These are phyloP conservation scores for Gossypium trilobum DNA, from an alignment of 441 rosid species.

Conservation along the genomic window DNA sequence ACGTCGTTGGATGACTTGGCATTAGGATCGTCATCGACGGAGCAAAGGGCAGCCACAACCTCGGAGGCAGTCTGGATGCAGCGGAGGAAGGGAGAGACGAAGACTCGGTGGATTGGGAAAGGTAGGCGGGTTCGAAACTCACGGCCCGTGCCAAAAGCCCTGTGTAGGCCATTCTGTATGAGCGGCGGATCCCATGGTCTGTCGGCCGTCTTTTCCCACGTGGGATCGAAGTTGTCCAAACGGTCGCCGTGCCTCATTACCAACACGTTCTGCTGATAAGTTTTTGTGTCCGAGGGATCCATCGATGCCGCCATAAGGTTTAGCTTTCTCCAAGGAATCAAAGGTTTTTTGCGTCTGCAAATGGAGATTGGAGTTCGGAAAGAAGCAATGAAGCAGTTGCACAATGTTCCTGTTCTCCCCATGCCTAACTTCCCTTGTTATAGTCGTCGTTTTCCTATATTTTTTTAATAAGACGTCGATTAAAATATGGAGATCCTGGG, in stretches of 20 bases:
- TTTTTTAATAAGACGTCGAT: neutral
- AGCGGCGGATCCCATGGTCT: conserved; percentile 87
- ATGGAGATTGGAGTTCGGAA: neutral
- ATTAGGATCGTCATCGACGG: conserved; percentile 26
- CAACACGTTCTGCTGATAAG: conserved; percentile 45
- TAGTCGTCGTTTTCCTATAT: neutral
- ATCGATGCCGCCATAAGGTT: neutral
- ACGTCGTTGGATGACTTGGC: conserved; percentile 31
- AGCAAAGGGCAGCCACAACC: conserved; percentile 53
- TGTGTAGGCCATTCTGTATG: conserved; percentile 30
- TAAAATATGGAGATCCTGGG: too few species aligned
- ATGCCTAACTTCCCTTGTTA: neutral
- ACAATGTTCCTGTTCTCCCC: neutral
- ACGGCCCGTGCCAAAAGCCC: conserved; percentile 51
- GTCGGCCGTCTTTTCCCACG: conserved; percentile 47
- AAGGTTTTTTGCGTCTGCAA: neutral
- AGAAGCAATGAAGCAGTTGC: neutral
- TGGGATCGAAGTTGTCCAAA: conserved; percentile 49
- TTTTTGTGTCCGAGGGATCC: conserved; percentile 1
- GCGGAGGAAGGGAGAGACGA: conserved; percentile 82
- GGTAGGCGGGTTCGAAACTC: conserved; percentile 28
- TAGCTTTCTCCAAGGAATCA: neutral
- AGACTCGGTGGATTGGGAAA: conserved; percentile 68
- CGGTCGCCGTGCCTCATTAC: conserved; percentile 92
- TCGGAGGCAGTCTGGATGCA: conserved; percentile 74